phyloP scores from a whole-genome alignment of 2,329 filamentous ascomycete species.

The Apiospora saccharicola region DNA sequence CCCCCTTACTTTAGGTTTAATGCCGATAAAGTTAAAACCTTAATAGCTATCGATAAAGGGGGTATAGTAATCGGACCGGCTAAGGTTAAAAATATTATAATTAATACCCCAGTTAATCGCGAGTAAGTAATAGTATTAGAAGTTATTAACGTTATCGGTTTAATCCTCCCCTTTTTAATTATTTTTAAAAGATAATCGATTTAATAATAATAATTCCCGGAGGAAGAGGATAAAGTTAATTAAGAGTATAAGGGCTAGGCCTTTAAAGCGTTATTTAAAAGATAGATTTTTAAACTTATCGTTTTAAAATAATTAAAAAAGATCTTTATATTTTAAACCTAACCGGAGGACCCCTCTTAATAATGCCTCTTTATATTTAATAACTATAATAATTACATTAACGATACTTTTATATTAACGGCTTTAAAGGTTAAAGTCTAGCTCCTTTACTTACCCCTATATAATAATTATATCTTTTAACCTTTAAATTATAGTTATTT shows the following conservation, averaged over 20 bases:
- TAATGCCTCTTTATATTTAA: not conserved
- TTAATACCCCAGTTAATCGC: not conserved
- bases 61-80: not conserved
- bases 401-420: not conserved
- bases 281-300: not conserved
- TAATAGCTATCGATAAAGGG: not conserved
- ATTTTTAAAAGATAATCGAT: not conserved
- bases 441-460: not conserved
- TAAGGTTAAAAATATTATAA: not conserved
- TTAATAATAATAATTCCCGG: not conserved
- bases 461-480: not conserved
- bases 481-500: too few species aligned
- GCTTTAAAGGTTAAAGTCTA: not conserved
- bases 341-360: not conserved
- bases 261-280: not conserved
- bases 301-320: not conserved
- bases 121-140: not conserved
- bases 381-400: not conserved
- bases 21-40: not conserved
- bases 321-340: not conserved
- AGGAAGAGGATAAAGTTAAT: not conserved
- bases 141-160: not conserved
- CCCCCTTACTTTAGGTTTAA: not conserved
- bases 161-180: not conserved
- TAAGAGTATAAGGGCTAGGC: not conserved